Base-by-base conservation (phyloP, 345 rosid genomes). In the Hypericum perforatum region DNA sequence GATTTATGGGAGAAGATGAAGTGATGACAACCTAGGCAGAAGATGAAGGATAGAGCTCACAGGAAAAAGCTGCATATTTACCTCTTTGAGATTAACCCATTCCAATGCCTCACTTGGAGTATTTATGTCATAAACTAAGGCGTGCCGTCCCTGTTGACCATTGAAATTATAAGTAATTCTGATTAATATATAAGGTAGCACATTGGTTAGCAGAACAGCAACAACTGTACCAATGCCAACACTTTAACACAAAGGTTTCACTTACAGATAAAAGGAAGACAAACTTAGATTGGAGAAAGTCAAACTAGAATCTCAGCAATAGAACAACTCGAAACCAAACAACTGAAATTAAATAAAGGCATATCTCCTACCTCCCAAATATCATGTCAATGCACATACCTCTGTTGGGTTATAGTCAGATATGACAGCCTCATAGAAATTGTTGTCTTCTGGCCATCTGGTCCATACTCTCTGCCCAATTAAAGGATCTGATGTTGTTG, bases 401-500 rank as follows among this genome's bases (percentile, higher is more conserved):
- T 88, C 90, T 0, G 51, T 58, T 54, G 85, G 76, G 55, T 88
- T 85, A 65, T 83, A 82, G 52, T 82, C 80, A n/a, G 95, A 83
- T 55, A 92, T 80, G 59, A 82, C 80, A 65, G 98, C 98, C 77
- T 85, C 84, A 49, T 92, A 92, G 67, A 88, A 92, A 70, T 51
- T 74, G 66, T 88, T 85, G 63, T 92, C 98, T 44, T 78, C 97
- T 52, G 98, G 98, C 97, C 98, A 92, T 66, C 78, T 85, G 45
- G 98, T 92, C 98, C 94, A 82, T n/a, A 88, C 89, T 75, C 76
- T 84, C 77, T 78, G 84, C 60, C 98, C 98, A 47, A 92, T 63
- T 47, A 82, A 68, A 39, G 69, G 65, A 62, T 79, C 74, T 39
- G 50, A 53, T 32, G 61, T 58, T 16, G 70, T 56, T 45, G 72